Evolutionary conservation across 1,139 yeast species (phyloP).

Genomic region (Pneumocystis canis): DNA sequence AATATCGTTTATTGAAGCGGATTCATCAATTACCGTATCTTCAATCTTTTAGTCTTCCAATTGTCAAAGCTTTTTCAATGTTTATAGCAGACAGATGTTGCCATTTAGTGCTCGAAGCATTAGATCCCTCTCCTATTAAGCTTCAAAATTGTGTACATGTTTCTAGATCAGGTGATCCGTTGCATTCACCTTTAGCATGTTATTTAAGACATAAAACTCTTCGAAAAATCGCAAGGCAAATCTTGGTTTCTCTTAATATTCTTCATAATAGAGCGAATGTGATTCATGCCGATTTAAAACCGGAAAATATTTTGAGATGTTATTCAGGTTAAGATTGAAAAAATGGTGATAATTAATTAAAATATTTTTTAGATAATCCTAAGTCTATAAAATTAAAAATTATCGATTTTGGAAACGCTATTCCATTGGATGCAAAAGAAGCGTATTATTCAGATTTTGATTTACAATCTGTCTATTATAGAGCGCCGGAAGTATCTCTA

Average conservation of each 20-base stretch:
- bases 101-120: background rate
- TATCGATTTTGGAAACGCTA: conserved; percentile 5
- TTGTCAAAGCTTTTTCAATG: background rate
- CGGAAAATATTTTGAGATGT: conserved; percentile 52
- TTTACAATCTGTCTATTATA: conserved; percentile 4
- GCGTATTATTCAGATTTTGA: conserved; percentile 4
- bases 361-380: background rate
- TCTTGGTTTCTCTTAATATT: background rate
- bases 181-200: conserved; percentile 1
- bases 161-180: background rate
- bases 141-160: background rate
- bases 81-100: background rate
- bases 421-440: conserved; percentile 1
- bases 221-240: background rate
- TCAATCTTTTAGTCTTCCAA: background rate
- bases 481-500: conserved; percentile 4
- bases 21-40: background rate
- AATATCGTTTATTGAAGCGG: background rate
- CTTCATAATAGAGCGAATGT: conserved; percentile 43
- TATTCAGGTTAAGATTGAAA: background rate
- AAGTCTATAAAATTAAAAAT: background rate
- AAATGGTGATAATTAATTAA: background rate
- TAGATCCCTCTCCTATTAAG: background rate
- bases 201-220: conserved; percentile 1
- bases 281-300: conserved; percentile 76